Conservation (phyloP, 108 stramenopile species). For the Aurantiochytrium sp. region DNA sequence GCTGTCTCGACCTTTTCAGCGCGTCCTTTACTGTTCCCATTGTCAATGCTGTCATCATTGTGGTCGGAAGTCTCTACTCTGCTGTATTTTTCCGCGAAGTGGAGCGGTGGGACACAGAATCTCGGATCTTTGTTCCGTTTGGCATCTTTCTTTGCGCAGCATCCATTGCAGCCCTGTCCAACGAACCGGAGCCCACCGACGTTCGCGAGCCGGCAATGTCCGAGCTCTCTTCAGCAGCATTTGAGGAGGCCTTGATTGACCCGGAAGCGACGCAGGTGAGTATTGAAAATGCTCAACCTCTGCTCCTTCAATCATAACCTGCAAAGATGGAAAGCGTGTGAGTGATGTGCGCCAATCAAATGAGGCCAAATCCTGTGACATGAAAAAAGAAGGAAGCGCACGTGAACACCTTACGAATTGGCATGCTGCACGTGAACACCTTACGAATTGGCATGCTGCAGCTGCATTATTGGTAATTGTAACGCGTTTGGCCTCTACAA, state of each 20-base stretch:
- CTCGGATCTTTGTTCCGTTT: not conserved
- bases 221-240: not conserved
- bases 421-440: not conserved
- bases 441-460: too few relatives aligned
- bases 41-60: not conserved
- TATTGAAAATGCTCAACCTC: too few relatives aligned
- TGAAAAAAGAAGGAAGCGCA: too few relatives aligned
- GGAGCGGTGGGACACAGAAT: not conserved
- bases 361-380: too few relatives aligned
- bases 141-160: not conserved
- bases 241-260: not conserved
- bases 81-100: not conserved
- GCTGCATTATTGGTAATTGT: too few relatives aligned
- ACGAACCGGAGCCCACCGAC: not conserved
- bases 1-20: not conserved
- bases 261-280: not conserved
- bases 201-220: not conserved
- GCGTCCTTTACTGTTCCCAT: not conserved
- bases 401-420: not conserved
- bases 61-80: not conserved
- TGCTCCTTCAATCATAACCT: too few relatives aligned
- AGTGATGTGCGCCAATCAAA: not conserved
- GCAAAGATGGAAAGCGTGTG: too few relatives aligned
- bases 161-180: not conserved
- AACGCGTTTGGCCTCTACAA: too few relatives aligned